Conservation (phyloP, 192 early-diverging fungal genomes). For the Rhizophagus clarus region DNA sequence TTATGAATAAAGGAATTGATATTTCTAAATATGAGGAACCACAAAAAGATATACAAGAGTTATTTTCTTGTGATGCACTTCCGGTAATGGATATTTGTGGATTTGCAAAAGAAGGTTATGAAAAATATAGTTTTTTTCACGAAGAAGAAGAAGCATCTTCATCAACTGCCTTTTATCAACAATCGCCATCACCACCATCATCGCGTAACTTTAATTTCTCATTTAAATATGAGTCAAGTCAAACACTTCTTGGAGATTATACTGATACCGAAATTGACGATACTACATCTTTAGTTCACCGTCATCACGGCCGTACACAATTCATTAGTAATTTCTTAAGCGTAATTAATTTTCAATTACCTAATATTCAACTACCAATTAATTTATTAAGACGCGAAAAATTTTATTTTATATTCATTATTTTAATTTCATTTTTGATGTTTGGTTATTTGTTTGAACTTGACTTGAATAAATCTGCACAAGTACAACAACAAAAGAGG, state of each 20-base stretch:
- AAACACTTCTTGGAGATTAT: background rate
- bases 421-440: background rate
- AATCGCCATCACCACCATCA: background rate
- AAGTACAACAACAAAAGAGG: background rate
- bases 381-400: background rate
- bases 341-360: background rate
- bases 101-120: background rate
- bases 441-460: background rate
- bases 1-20: constrained; percentile 7
- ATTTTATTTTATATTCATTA: background rate
- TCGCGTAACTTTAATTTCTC: background rate
- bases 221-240: background rate
- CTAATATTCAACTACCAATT: background rate
- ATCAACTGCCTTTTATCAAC: background rate
- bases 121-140: background rate
- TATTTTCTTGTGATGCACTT: background rate
- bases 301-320: background rate
- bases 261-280: background rate
- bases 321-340: background rate
- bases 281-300: background rate
- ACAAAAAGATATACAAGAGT: background rate
- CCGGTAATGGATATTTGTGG: background rate
- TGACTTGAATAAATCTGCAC: background rate
- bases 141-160: background rate
- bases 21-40: background rate